Percentiles rank a stretch among this genome's conserved stretches.
These are phyloP conservation scores for Gentiana dahurica DNA, from an alignment of 257 asterid species.

Conservation along the genomic window DNA sequence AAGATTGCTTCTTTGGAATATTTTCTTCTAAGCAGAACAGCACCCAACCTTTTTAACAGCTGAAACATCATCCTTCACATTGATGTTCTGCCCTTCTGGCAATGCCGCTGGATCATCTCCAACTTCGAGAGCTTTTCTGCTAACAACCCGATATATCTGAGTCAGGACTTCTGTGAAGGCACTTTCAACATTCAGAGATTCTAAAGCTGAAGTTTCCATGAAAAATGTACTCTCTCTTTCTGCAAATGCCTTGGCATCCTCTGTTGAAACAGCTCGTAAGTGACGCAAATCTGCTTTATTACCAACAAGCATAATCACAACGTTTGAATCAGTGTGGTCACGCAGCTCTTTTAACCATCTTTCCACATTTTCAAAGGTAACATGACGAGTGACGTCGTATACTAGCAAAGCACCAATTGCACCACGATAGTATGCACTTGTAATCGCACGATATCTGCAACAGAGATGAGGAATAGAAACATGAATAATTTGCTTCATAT, in stretches of 20 bases:
- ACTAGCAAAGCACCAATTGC: slow-evolving; percentile 20
- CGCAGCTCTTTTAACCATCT: slow-evolving; percentile 70
- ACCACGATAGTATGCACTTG: slow-evolving; percentile 75
- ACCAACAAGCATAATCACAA: slow-evolving; percentile 64
- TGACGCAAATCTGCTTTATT: slow-evolving; percentile 69
- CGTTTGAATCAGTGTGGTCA: slow-evolving; percentile 59
- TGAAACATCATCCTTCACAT: slow-evolving; percentile 55
- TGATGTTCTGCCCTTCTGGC: slow-evolving; percentile 55
- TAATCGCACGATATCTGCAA: slow-evolving; percentile 63
- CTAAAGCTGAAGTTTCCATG: slow-evolving; percentile 78
- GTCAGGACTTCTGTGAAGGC: slow-evolving; percentile 69
- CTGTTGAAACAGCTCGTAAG: slow-evolving; percentile 55
- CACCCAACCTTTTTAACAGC: slow-evolving; percentile 18
- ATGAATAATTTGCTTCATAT: background rate
- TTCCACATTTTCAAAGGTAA: slow-evolving; percentile 63
- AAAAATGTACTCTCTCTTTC: slow-evolving; percentile 48
- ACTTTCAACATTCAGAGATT: slow-evolving; percentile 59
- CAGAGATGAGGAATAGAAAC: background rate
- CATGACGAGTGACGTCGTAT: slow-evolving; percentile 66
- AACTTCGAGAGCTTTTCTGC: slow-evolving; percentile 54
- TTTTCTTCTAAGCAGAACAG: slow-evolving; percentile 33
- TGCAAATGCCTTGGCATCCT: slow-evolving; percentile 53
- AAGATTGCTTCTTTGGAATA: no score
- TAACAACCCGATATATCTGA: slow-evolving; percentile 44
- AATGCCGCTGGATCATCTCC: slow-evolving; percentile 40